Conservation (phyloP, 768 basidiomycete genomes). For the Galerina sulciceps region DNA sequence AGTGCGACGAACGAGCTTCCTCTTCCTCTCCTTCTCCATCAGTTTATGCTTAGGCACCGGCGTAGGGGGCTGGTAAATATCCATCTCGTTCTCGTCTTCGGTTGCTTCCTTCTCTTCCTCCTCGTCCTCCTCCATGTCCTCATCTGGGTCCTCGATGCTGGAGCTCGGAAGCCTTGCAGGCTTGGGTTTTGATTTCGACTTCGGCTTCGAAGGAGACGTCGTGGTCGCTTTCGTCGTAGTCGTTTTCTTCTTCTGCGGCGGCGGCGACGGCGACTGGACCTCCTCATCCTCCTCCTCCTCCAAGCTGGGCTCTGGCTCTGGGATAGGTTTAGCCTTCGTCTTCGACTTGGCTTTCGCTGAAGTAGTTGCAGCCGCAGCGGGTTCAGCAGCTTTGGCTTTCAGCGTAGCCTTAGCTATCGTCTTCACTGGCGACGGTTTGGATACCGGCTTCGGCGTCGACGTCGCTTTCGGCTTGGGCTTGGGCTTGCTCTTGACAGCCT, state of each 20-base stretch:
- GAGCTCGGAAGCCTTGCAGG: neutral
- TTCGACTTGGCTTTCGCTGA: neutral
- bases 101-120: neutral
- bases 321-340: neutral
- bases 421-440: neutral
- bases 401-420: neutral
- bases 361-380: too few species aligned
- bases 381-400: neutral
- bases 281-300: neutral
- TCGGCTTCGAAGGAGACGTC: neutral
- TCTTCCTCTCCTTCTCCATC: neutral
- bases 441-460: neutral
- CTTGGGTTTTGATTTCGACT: neutral
- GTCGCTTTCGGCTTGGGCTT: constrained; percentile 7
- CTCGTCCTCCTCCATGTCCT: neutral
- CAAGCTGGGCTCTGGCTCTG: neutral
- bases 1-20: too few species aligned
- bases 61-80: neutral
- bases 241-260: neutral
- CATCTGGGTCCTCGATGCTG: neutral
- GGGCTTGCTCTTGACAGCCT: constrained; percentile 1
- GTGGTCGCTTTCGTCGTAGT: neutral
- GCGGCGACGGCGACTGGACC: neutral
- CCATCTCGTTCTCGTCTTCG: neutral
- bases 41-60: neutral